These are phyloP conservation scores for Colletotrichum siamense DNA, from an alignment of 2,329 filamentous ascomycete species.

Conservation along the genomic window DNA sequence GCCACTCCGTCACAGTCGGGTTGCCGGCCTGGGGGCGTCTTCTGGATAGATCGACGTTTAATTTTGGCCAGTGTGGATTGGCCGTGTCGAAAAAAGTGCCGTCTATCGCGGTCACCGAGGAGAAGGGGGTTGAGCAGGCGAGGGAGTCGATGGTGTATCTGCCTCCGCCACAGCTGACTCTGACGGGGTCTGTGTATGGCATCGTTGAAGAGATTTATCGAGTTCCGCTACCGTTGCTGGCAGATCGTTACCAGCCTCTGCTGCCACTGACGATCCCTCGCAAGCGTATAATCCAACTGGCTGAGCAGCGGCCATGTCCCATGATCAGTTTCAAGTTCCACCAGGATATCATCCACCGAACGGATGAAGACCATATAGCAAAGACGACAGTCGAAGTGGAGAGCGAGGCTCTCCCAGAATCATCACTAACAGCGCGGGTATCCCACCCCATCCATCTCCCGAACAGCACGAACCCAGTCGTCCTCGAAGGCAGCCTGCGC, in stretches of 20 bases:
- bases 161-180: conserved; percentile 37
- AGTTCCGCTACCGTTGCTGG: conserved; percentile 35
- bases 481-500: conserved; percentile 41
- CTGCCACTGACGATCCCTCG: conserved; percentile 39
- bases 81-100: conserved; percentile 21
- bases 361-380: not conserved
- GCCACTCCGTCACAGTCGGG: conserved; percentile 40
- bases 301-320: conserved; percentile 42
- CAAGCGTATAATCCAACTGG: conserved; percentile 40
- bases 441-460: conserved; percentile 37
- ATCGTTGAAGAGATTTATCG: conserved; percentile 35
- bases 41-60: conserved; percentile 21
- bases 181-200: conserved; percentile 46
- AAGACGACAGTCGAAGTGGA: conserved; percentile 39
- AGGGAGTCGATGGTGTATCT: conserved; percentile 14
- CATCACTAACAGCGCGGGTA: conserved; percentile 40
- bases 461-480: conserved; percentile 32
- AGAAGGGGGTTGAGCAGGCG: not conserved
- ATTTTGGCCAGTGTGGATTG: not conserved
- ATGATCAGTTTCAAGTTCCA: conserved; percentile 40
- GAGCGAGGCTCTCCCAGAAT: conserved; percentile 42
- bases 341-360: conserved; percentile 39
- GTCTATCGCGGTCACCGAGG: conserved; percentile 6
- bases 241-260: conserved; percentile 45
- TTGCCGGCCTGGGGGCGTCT: conserved; percentile 36